phyloP scores from a whole-genome alignment of 106 monocot genomes.

The Posidonia australis region DNA sequence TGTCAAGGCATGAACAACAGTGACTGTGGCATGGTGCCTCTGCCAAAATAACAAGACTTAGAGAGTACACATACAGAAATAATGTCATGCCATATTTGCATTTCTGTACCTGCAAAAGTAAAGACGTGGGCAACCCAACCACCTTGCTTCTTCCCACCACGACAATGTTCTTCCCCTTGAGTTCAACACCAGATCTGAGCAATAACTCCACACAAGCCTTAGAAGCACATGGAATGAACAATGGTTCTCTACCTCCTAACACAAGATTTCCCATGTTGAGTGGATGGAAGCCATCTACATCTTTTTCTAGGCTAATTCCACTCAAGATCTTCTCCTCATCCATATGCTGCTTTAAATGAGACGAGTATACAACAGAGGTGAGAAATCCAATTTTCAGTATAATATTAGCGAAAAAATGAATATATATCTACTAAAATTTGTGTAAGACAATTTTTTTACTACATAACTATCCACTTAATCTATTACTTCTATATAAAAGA shows the following conservation, averaged over 20 bases:
- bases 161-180: slow-evolving; percentile 61
- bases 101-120: slow-evolving; percentile 69
- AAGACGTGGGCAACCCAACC: slow-evolving; percentile 75
- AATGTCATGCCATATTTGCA: not conserved
- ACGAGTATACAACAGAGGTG: not conserved
- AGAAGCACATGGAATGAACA: slow-evolving; percentile 89
- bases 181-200: slow-evolving; percentile 41
- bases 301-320: slow-evolving; percentile 72
- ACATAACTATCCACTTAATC: too few species aligned
- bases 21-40: slow-evolving; percentile 97
- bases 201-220: slow-evolving; percentile 81
- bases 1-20: slow-evolving; percentile 68
- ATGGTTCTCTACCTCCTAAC: slow-evolving; percentile 54
- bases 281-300: slow-evolving; percentile 97
- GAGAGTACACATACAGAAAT: not conserved
- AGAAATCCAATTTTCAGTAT: not conserved
- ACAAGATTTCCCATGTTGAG: slow-evolving; percentile 94
- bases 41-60: slow-evolving; percentile 22
- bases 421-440: too few species aligned
- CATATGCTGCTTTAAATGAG: slow-evolving; percentile 47
- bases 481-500: too few species aligned
- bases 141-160: slow-evolving; percentile 86
- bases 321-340: slow-evolving; percentile 71
- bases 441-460: too few species aligned
- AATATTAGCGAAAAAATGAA: too few species aligned